Conservation (phyloP, 768 basidiomycete species). For the Suillus brevipes region DNA sequence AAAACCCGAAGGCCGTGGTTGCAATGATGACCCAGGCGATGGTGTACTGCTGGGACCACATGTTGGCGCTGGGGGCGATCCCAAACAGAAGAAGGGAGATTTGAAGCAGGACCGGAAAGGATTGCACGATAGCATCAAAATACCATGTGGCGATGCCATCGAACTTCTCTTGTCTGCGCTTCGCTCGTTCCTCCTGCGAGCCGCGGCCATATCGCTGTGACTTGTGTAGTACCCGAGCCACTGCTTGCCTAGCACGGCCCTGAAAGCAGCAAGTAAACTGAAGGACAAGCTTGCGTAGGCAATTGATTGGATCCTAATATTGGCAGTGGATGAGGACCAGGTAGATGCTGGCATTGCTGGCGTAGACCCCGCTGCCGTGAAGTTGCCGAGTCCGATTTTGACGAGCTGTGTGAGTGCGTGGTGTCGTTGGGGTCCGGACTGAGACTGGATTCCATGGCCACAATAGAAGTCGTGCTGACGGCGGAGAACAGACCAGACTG, state of each 20-base stretch:
- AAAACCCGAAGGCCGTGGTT: not conserved
- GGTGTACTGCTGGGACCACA: not conserved
- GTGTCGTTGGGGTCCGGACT: slow-evolving; percentile 13
- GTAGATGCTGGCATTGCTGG: not conserved
- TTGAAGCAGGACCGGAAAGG: slow-evolving; percentile 14
- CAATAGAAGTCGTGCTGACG: slow-evolving; percentile 14
- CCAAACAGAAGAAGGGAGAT: slow-evolving; percentile 14
- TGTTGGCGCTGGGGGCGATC: slow-evolving; percentile 7
- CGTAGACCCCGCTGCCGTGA: slow-evolving; percentile 9
- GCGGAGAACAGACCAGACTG: slow-evolving; percentile 18
- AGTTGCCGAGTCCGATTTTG: slow-evolving; percentile 1
- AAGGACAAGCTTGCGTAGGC: slow-evolving; percentile 14
- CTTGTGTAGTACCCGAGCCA: slow-evolving; percentile 12
- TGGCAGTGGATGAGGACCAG: not conserved
- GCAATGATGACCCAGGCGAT: slow-evolving; percentile 5
- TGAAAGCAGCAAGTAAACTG: slow-evolving; percentile 14
- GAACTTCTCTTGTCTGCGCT: slow-evolving; percentile 11
- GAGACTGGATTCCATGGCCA: slow-evolving; percentile 10
- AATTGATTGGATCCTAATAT: slow-evolving; percentile 4
- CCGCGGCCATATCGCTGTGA: slow-evolving; percentile 1
- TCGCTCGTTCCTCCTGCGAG: slow-evolving; percentile 10
- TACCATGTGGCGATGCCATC: slow-evolving; percentile 14
- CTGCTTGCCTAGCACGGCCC: slow-evolving; percentile 17
- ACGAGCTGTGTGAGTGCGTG: slow-evolving; percentile 12
- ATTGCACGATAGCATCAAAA: slow-evolving; percentile 11